Percentiles rank a stretch among this genome's conserved stretches.
Conservation (phyloP, 2,329 filamentous ascomycete genomes). For the Clarireedia hainanense region DNA sequence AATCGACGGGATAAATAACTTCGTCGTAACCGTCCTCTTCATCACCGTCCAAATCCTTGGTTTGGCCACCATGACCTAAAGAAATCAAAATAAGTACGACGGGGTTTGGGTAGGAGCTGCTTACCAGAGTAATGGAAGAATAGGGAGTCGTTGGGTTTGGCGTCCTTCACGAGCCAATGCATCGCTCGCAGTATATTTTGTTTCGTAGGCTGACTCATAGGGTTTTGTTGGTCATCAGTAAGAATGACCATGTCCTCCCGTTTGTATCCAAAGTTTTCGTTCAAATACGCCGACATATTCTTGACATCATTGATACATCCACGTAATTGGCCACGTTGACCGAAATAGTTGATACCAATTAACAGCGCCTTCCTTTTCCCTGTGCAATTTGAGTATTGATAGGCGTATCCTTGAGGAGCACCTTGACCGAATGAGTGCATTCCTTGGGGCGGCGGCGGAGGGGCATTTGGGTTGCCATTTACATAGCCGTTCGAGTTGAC, state of each 20-base stretch:
- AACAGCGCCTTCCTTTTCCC: conserved; percentile 81
- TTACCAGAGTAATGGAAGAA: conserved; percentile 96
- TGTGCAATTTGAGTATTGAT: conserved; percentile 87
- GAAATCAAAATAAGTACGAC: conserved; percentile 13
- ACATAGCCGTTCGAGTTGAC: conserved; percentile 45
- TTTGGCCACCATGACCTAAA: conserved; percentile 71
- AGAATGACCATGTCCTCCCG: conserved; percentile 95
- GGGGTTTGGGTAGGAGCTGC: conserved; percentile 23
- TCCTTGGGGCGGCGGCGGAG: conserved; percentile 59
- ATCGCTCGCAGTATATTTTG: conserved; percentile 91
- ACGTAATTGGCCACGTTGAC: conserved; percentile 79
- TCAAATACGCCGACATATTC: conserved; percentile 90
- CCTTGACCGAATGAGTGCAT: conserved; percentile 72
- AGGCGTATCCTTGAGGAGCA: conserved; percentile 72
- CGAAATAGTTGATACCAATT: conserved; percentile 96
- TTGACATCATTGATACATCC: conserved; percentile 97
- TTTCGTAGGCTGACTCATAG: conserved; percentile 94
- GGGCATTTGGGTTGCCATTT: conserved; percentile 49
- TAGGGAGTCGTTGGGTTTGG: conserved; percentile 82
- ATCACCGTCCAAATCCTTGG: conserved; percentile 69
- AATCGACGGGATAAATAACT: conserved; percentile 78
- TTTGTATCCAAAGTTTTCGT: conserved; percentile 84
- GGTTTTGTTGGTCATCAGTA: conserved; percentile 94
- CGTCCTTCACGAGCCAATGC: conserved; percentile 97
- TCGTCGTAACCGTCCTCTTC: conserved; percentile 78